Conservation (phyloP, 331 rosid genomes). For the Pyrus hybrid region DNA sequence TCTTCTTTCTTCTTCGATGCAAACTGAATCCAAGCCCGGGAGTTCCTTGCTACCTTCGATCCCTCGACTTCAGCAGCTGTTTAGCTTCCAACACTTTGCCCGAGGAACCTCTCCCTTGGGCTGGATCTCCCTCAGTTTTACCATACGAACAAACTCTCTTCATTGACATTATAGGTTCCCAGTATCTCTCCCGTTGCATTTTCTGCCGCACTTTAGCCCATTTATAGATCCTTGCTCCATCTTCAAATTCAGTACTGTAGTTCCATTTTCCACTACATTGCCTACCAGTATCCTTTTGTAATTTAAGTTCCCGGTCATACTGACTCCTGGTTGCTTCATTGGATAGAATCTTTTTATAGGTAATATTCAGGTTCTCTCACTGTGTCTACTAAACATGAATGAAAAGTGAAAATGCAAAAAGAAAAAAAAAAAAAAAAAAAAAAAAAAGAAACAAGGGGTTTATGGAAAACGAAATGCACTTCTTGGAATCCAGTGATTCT, state of each 20-base stretch:
- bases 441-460: background rate
- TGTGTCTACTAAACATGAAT: background rate
- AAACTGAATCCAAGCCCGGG: rapidly evolving
- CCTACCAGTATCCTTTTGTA: slow-evolving; percentile 24
- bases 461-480: background rate
- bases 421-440: too few relatives aligned
- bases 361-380: background rate
- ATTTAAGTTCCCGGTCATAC: slow-evolving; percentile 44
- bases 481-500: background rate
- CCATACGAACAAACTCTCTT: slow-evolving; percentile 11
- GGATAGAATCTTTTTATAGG: slow-evolving; percentile 55
- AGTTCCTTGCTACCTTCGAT: too few relatives aligned
- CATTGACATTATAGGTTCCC: slow-evolving; percentile 15
- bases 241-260: slow-evolving; percentile 50
- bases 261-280: slow-evolving; percentile 32
- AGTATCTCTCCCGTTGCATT: slow-evolving; percentile 23
- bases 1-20: too few relatives aligned
- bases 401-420: background rate
- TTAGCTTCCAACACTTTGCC: background rate
- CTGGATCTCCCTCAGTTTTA: slow-evolving; percentile 16
- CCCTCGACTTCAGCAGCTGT: too few relatives aligned
- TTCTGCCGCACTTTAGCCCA: slow-evolving; percentile 61
- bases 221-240: slow-evolving; percentile 35
- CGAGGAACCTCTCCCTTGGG: slow-evolving; percentile 51
- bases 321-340: slow-evolving; percentile 46